phyloP scores from a whole-genome alignment of 257 asterid genomes.

The Solanum etuberosum region DNA sequence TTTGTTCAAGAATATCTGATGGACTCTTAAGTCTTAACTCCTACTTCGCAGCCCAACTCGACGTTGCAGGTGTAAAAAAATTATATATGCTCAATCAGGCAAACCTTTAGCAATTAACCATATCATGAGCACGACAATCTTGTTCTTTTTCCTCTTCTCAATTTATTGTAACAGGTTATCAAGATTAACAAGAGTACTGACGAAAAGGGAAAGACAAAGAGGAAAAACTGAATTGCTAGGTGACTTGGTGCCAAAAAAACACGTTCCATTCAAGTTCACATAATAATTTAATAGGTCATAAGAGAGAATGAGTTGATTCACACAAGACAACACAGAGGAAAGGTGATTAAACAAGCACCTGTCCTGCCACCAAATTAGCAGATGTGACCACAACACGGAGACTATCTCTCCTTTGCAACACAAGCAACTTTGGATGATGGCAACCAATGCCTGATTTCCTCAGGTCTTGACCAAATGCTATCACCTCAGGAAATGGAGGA shows the following conservation, averaged over 20 bases:
- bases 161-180: background rate
- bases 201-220: background rate
- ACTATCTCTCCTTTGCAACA: slow-evolving; percentile 65
- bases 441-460: slow-evolving; percentile 79
- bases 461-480: slow-evolving; percentile 79
- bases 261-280: background rate
- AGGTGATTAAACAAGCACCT: slow-evolving; percentile 34
- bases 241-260: background rate
- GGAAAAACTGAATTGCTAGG: background rate
- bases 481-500: slow-evolving; percentile 82
- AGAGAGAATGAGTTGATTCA: background rate
- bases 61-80: background rate
- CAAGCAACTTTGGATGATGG: slow-evolving; percentile 83
- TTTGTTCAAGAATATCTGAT: background rate
- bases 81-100: background rate
- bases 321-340: background rate
- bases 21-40: background rate
- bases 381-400: slow-evolving; percentile 78
- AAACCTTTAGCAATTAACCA: background rate
- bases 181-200: background rate
- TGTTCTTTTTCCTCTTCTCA: background rate
- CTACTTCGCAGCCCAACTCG: background rate
- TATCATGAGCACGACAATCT: background rate
- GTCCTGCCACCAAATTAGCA: slow-evolving; percentile 79
- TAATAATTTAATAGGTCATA: background rate